Evolutionary conservation across 2,329 filamentous ascomycete species (phyloP).

Genomic region (Arthrobotrys conoides): DNA sequence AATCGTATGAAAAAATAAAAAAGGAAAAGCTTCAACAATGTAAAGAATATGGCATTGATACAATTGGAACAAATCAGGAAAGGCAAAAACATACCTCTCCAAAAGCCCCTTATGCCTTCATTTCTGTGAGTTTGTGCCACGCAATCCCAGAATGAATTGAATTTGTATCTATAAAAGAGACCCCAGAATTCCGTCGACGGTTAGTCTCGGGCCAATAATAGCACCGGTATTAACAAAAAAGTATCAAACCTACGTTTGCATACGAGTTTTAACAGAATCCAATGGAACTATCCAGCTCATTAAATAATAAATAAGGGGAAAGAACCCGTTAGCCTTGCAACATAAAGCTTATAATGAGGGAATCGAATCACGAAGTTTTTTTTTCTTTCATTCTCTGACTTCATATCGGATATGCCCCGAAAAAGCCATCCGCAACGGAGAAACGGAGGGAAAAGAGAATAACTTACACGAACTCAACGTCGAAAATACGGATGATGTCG

Average conservation of each 20-base stretch:
- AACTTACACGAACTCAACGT: conserved; percentile 60
- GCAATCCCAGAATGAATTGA: conserved; percentile 80
- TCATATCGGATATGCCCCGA: conserved; percentile 2
- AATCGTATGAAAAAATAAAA: neutral
- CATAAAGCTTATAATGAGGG: neutral
- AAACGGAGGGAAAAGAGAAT: neutral
- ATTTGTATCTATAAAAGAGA: conserved; percentile 73
- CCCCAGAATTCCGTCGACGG: conserved; percentile 9
- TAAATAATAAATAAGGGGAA: neutral
- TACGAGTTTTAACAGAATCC: conserved; percentile 89
- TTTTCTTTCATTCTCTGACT: neutral
- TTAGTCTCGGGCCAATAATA: conserved; percentile 61
- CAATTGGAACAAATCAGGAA: neutral
- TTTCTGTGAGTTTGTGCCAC: conserved; percentile 80
- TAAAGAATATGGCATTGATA: neutral
- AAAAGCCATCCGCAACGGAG: conserved; percentile 4
- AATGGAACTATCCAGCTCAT: conserved; percentile 74
- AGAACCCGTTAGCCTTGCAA: conserved; percentile 24
- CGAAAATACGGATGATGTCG: conserved; percentile 57
- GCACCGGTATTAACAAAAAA: conserved; percentile 23
- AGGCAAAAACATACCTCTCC: conserved; percentile 75
- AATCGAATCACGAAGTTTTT: conserved; percentile 1
- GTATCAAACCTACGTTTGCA: conserved; percentile 76
- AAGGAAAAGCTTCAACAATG: neutral
- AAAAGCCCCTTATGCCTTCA: conserved; percentile 82